Conservation (phyloP, 192 early-diverging fungal species). For the Fimicolochytrium jonesii region DNA sequence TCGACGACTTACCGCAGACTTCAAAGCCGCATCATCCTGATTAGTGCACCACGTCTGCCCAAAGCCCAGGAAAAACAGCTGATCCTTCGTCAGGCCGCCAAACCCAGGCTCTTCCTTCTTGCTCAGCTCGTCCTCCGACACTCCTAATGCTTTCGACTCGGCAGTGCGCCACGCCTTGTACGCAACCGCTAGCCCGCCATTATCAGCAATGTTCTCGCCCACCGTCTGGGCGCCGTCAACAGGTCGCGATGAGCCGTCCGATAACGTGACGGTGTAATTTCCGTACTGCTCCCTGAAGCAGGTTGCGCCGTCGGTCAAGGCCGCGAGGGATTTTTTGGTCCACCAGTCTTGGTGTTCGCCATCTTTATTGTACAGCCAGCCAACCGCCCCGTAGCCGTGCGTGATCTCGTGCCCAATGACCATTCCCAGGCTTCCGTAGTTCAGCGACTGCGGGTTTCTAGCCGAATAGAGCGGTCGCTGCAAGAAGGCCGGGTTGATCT, state of each 20-base stretch:
- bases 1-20: too few species aligned
- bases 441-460: conserved; percentile 52
- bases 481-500: conserved; percentile 56
- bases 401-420: conserved; percentile 75
- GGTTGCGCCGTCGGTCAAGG: conserved; percentile 48
- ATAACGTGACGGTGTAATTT: conserved; percentile 43
- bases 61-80: conserved; percentile 67
- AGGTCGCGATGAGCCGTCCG: conserved; percentile 23
- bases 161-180: conserved; percentile 39
- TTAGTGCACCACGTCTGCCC: conserved; percentile 65
- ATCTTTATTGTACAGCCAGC: conserved; percentile 49
- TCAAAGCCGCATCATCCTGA: background rate
- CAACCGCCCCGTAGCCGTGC: conserved; percentile 67
- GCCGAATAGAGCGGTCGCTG: conserved; percentile 61
- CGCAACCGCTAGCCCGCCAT: conserved; percentile 52
- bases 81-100: conserved; percentile 49
- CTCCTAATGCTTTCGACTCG: conserved; percentile 21
- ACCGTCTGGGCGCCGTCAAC: conserved; percentile 59
- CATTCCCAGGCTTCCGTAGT: conserved; percentile 65
- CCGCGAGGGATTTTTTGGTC: conserved; percentile 24
- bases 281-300: conserved; percentile 69
- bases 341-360: conserved; percentile 49
- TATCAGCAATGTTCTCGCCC: conserved; percentile 68
- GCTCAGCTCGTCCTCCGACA: background rate
- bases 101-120: conserved; percentile 40